Evolutionary conservation across 345 rosid genomes (phyloP).

Genomic region (Salix purpurea): DNA sequence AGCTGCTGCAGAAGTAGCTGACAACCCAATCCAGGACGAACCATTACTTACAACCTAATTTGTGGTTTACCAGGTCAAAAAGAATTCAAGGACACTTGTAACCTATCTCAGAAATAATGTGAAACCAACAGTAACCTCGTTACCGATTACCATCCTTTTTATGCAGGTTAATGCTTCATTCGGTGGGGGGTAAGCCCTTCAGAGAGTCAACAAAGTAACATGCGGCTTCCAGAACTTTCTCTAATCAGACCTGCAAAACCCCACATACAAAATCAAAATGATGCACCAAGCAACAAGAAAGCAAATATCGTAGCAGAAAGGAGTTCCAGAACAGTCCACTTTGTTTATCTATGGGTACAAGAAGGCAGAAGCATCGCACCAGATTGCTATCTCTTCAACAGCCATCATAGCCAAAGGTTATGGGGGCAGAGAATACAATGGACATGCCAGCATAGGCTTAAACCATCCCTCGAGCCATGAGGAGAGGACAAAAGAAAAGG

Average conservation of each 20-base stretch:
- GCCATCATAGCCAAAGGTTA: constrained; percentile 28
- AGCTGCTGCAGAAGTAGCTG: not conserved
- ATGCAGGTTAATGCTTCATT: not conserved
- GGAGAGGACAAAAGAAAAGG: constrained; percentile 10
- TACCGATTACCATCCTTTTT: not conserved
- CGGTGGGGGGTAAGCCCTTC: not conserved
- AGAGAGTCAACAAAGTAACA: not conserved
- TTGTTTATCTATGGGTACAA: constrained; percentile 2
- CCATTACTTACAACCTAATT: not conserved
- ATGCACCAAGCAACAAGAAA: not conserved
- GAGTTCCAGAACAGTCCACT: constrained; percentile 17
- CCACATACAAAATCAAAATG: not conserved
- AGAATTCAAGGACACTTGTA: not conserved
- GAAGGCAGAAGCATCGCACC: constrained; percentile 30
- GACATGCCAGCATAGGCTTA: constrained; percentile 33
- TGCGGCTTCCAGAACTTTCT: not conserved
- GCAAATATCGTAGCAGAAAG: not conserved
- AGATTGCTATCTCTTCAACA: constrained; percentile 28
- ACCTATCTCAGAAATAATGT: not conserved
- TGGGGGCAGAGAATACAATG: constrained; percentile 24
- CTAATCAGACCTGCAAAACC: constrained; percentile 14
- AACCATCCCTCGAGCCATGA: constrained; percentile 33
- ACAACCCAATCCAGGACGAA: not conserved
- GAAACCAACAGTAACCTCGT: not conserved
- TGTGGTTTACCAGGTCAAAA: not conserved